Evolutionary conservation across 2,329 filamentous ascomycete genomes (phyloP), one percentile per base, ranked within the genome.

Genomic region (Pestalotiopsis sp.): DNA sequence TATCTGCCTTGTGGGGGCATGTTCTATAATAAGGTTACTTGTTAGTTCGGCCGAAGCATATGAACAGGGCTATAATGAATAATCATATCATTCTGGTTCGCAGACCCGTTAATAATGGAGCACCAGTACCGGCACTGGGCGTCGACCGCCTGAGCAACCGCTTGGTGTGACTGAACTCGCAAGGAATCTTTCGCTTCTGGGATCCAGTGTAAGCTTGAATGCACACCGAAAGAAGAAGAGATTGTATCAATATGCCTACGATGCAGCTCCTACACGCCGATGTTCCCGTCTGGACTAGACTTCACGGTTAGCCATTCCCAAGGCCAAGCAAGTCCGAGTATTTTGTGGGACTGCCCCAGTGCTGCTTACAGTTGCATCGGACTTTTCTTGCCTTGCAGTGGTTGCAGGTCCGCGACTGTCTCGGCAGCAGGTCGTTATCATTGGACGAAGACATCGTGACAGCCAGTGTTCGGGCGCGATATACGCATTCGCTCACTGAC

Each of bases 331-430:
- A 35, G 26, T 10, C 14, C 57, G 26, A 26, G 30, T n/a, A 17
- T 61, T 17, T 20, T 35, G 26, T 20, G 30, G 26, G n/a, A 35
- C 30, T 38, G 17, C 4, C 7, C 30, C 30, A 4, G 13, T 6
- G 17, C 22, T 35, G 7, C 63, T 44, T 30, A 65, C 63, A 20
- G 5, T 56, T 57, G 22, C 63, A 65, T 38, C 63, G 63, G n/a
- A 65, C 63, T 48, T 65, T 65, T 22, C 63, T 22, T 7, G 44
- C 63, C n/a, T 65, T 65, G 63, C 63, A 65, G 26, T 65, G 63
- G 22, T 65, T 48, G 26, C 63, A 65, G 38, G 63, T 65, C 48
- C 63, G 14, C 10, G 63, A 65, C 44, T 55, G 63, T 57, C 63
- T 65, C 22, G 63, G 63, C 17, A 24, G 14, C 26, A 65, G 48